Evolutionary conservation across 2,329 filamentous ascomycete species (phyloP), one percentile per base, ranked within the genome.

Genomic region (Cercospora canescens): DNA sequence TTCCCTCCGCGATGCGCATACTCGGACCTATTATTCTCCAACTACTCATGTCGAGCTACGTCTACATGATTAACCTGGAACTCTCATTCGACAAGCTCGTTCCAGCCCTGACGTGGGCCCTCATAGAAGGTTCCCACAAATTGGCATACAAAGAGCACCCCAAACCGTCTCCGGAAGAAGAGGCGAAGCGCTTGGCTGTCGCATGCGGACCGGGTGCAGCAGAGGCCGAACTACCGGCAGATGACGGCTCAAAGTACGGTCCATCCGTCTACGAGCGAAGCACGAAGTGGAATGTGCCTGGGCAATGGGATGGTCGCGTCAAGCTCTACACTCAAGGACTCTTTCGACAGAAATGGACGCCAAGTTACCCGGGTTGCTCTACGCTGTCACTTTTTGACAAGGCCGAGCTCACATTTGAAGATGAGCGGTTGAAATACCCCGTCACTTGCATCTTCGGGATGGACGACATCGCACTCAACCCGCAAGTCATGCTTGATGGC

Each of bases 371-470:
- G 64, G 57, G 79, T 35, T 34, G 30, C 24, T 41, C 39, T 21
- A 11, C 58, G 24, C 14, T 32, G 18, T 26, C 18, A 8, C 56
- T 59, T 7, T 45, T 24, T 9, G 16, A 50, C 1, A 81, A 28
- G 18, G 78, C 80, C 6, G 79, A 9, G 11, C 9, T n/a, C n/a
- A 34, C 58, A 34, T 9, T n/a, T 7, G 64, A 64, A 4, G 41
- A 56, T 9, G 32, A 34, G 14, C 34, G 79, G 3, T 74, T 88
- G 24, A 83, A 82, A 65, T 84, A 83, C 11, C 82, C 81, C 18
- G 78, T 83, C 14, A 87, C 85, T 6, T 73, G 88, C 18, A 67
- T 88, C 45, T 86, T 85, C 77, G 86, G 86, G 2, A 75, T 82
- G 69, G 71, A 79, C 24, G 86, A 88, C 71, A 71, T 78, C 11